Base-by-base conservation (phyloP, 768 basidiomycete genomes). In the Phaeotremella skinneri region DNA sequence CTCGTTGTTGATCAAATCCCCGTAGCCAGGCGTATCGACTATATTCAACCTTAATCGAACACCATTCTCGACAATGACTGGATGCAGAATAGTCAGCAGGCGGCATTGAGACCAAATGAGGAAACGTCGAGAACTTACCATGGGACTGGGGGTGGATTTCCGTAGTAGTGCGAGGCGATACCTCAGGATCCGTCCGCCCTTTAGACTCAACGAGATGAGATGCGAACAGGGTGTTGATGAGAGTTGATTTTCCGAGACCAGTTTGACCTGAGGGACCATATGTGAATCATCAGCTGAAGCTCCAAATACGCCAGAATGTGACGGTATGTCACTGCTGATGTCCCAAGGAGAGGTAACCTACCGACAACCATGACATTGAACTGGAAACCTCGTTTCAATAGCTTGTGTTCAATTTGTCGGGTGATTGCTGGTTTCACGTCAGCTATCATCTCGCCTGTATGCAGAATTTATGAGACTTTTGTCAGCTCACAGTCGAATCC, bases 211-310 rank as follows among this genome's bases (percentile, higher is more conserved):
- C 88, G 77, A 99, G 84, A 81, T 98, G 94, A 56, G 92, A 94
- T 60, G 96, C 94, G 76, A 99, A 99, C 78, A 99, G 90, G 49
- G 94, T 98, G 84, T 97, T 98, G 78, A 98, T 91, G 73, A 99
- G 82, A 45, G 94, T 99, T 73, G 92, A 96, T 82, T 99, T 99
- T 77, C 94, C 94, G 45, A 99, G 82, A 62, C 94, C 94, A 52
- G 92, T 98, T 82, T 94, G 94, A 53, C 93, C 93, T 96, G 56
- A 3, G n/a, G n/a, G n/a, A n/a, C n/a, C n/a, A 53, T 30, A 6
- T 4, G 30, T 21, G 21, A 50, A 49, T 27, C 21, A 6, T 30
- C 7, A 16, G 11, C n/a, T n/a, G n/a, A n/a, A n/a, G n/a, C n/a
- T n/a, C n/a, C n/a, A 29, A 23, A 21, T 6, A 47, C n/a, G n/a